phyloP scores from a whole-genome alignment of 305 asterid species.

The Lippia alba region DNA sequence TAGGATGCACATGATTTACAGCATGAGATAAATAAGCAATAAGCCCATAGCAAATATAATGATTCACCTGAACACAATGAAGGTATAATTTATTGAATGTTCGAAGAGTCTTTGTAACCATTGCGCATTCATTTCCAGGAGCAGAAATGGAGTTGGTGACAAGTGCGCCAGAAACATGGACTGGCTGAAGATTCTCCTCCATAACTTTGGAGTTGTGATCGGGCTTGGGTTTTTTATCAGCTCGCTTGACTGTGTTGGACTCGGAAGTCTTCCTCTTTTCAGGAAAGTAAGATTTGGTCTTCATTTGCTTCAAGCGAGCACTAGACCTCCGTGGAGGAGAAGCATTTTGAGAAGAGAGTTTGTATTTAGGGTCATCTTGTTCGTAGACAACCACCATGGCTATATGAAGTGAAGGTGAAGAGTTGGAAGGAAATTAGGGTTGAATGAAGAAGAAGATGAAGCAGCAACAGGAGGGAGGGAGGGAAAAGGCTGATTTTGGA shows the following conservation, averaged over 20 bases:
- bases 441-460: background rate
- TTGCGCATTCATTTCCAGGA: constrained; percentile 31
- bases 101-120: constrained; percentile 51
- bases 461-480: too few relatives aligned
- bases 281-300: background rate
- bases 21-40: background rate
- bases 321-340: constrained; percentile 6
- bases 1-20: background rate
- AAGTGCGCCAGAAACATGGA: too few relatives aligned
- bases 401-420: background rate
- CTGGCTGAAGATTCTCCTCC: background rate
- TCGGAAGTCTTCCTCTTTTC: background rate
- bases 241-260: background rate
- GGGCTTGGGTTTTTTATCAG: background rate
- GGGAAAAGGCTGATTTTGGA: background rate
- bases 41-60: background rate
- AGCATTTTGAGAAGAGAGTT: background rate
- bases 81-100: constrained; percentile 51
- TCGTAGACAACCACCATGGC: constrained; percentile 8
- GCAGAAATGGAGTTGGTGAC: background rate
- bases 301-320: constrained; percentile 12
- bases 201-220: background rate
- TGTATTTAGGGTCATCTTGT: background rate
- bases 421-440: background rate
- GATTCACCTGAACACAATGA: constrained; percentile 51